Conservation (phyloP, 164 flowering plant species). For the Echeveria elegans region DNA sequence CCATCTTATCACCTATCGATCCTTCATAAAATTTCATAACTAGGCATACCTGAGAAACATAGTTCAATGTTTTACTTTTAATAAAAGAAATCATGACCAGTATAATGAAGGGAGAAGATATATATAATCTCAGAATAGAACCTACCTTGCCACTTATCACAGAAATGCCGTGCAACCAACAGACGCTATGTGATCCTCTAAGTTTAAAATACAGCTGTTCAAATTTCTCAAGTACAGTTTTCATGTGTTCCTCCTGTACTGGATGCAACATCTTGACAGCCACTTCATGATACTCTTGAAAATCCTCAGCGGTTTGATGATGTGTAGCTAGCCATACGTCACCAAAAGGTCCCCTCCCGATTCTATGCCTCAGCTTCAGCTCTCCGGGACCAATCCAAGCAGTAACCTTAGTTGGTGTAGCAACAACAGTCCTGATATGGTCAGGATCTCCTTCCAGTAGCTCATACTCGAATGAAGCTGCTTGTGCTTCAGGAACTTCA, state of each 20-base stretch:
- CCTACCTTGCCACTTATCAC: conserved; percentile 52
- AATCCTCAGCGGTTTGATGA: conserved; percentile 59
- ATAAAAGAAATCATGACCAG: neutral
- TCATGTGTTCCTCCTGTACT: conserved; percentile 44
- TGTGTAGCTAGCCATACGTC: conserved; percentile 91
- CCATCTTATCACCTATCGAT: conserved; percentile 73
- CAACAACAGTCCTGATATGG: conserved; percentile 44
- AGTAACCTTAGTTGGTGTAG: conserved; percentile 34
- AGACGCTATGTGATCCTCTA: conserved; percentile 39
- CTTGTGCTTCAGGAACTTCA: conserved; percentile 18
- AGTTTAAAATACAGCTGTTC: conserved; percentile 42
- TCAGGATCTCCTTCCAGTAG: conserved; percentile 57
- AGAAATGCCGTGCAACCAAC: conserved; percentile 68
- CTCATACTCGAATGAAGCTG: conserved; percentile 55
- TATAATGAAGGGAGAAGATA: neutral
- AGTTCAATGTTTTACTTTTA: conserved; percentile 2
- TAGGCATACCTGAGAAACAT: conserved; percentile 47
- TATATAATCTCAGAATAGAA: neutral
- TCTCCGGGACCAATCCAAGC: conserved; percentile 66
- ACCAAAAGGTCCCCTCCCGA: conserved; percentile 82
- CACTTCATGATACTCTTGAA: conserved; percentile 77
- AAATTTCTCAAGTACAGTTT: conserved; percentile 33
- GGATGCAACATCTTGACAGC: conserved; percentile 76
- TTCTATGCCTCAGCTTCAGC: conserved; percentile 66
- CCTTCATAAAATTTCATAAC: conserved; percentile 87